These are phyloP conservation scores for Fusarium sp. DNA, from an alignment of 2,329 filamentous ascomycete genomes.

Conservation along the genomic window DNA sequence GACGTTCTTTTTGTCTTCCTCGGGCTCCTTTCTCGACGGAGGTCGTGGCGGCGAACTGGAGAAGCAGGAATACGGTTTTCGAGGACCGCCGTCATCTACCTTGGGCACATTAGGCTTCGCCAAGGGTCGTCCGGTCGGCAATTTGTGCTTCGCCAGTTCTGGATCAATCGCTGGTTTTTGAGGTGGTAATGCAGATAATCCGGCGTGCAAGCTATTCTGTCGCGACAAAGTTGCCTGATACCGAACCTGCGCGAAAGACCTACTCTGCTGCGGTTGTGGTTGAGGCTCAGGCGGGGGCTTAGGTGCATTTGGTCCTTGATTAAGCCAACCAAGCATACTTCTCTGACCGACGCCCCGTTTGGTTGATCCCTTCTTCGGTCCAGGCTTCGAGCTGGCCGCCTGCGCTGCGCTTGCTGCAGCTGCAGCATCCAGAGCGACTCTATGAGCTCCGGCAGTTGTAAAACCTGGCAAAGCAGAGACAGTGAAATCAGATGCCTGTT, in stretches of 20 bases:
- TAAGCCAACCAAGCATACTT: constrained; percentile 58
- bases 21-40: constrained; percentile 35
- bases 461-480: constrained; percentile 69
- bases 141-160: constrained; percentile 54
- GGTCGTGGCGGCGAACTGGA: constrained; percentile 66
- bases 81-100: constrained; percentile 45
- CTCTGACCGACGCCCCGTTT: constrained; percentile 55
- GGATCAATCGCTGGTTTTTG: constrained; percentile 46
- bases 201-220: constrained; percentile 24
- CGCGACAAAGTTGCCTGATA: constrained; percentile 45
- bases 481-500: constrained; percentile 67
- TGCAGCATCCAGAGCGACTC: constrained; percentile 51
- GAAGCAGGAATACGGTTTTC: constrained; percentile 65
- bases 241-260: constrained; percentile 40
- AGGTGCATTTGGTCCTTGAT: constrained; percentile 35
- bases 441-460: constrained; percentile 69
- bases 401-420: constrained; percentile 33
- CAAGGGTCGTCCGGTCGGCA: constrained; percentile 53
- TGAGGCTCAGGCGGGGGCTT: constrained; percentile 24
- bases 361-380: constrained; percentile 45
- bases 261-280: constrained; percentile 23
- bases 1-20: constrained; percentile 41
- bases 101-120: constrained; percentile 49
- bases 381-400: constrained; percentile 28
- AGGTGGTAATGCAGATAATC: constrained; percentile 1